phyloP scores from a whole-genome alignment of 805 yeast species.

The Candida ficus region DNA sequence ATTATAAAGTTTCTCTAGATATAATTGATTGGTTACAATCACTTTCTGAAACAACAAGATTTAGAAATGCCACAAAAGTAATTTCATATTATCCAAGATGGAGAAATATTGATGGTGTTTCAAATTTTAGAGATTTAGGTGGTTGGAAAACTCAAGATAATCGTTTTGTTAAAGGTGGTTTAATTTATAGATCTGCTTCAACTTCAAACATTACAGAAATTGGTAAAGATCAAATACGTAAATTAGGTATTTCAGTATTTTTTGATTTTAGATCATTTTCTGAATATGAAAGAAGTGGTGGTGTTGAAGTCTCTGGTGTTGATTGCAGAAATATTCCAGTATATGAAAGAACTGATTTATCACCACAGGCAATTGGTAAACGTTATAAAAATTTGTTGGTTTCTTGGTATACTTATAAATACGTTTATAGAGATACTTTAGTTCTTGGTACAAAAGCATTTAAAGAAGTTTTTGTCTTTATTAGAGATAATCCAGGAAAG shows the following conservation, averaged over 20 bases:
- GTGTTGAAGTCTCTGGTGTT: conserved; percentile 41
- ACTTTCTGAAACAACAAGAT: conserved; percentile 48
- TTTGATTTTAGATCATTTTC: conserved; percentile 65
- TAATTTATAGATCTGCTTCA: conserved; percentile 61
- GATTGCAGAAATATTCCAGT: conserved; percentile 53
- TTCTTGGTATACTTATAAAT: conserved; percentile 57
- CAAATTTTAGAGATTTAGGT: conserved; percentile 76
- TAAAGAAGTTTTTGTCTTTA: conserved; percentile 44
- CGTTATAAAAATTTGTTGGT: conserved; percentile 49
- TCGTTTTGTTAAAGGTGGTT: conserved; percentile 44
- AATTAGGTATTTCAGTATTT: conserved; percentile 45
- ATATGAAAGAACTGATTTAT: conserved; percentile 45
- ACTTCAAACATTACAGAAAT: conserved; percentile 43
- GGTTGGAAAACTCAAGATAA: conserved; percentile 49
- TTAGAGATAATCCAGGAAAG: conserved; percentile 48
- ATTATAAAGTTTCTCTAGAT: conserved; percentile 42
- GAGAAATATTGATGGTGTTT: conserved; percentile 60
- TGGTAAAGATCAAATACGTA: conserved; percentile 38
- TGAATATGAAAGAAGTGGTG: conserved; percentile 46
- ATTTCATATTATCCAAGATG: conserved; percentile 48
- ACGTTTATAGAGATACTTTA: conserved; percentile 58
- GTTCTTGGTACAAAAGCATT: conserved; percentile 43
- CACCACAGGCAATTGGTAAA: conserved; percentile 60
- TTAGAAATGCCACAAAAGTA: conserved; percentile 31
- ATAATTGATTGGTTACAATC: conserved; percentile 46